Evolutionary conservation across 352 stramenopile species (phyloP), one percentile per base, ranked within the genome.

Genomic region (Globisporangium emineosum): DNA sequence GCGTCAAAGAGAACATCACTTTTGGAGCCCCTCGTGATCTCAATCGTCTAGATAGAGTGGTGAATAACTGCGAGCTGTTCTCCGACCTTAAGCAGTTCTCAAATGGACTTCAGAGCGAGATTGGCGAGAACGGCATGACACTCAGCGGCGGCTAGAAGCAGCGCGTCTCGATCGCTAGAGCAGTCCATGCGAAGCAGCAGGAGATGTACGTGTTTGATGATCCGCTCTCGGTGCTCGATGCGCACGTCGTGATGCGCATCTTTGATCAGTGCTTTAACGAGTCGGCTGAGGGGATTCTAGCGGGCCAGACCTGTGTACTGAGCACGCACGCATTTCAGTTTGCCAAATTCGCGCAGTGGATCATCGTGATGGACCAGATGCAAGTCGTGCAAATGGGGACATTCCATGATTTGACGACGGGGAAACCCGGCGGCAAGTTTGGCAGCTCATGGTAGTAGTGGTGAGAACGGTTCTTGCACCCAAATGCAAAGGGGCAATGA

Each of bases 1-100:
- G 78, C 33, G 72, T 98, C 19, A 69, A 88, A 54, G 90, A 98
- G 21, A 99, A 99, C 67, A 97, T 99, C 56, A 47, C 97, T 4
- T 98, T 91, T 64, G 79, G 77, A 32, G 65, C 72, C 19, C 23
- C 62, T 33, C 53, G 78, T n/a, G 70, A 92, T 51, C 61, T 60
- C 1, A 56, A 62, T 40, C 70, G 80, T 13, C 64, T 92, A 17
- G 68, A 81, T 33, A 70, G 69, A 0, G 79, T 90, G n/a, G 66
- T 94, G 13, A 63, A 84, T 13, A 69, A 64, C 21, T 92, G 81
- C 51, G 79, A 88, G 60, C 61, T 94, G 1, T 66, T 78, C 7
- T 67, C 71, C 1, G 79, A 88, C 17, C 56, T 94, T 0, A 58
- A 77, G 7, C 62, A 68, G 30, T 68, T 93, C 6, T 70, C 82